Percentiles rank a stretch among this genome's conserved stretches.
These are phyloP conservation scores for Mentha longifolia DNA, from an alignment of 257 asterid genomes.

Conservation along the genomic window DNA sequence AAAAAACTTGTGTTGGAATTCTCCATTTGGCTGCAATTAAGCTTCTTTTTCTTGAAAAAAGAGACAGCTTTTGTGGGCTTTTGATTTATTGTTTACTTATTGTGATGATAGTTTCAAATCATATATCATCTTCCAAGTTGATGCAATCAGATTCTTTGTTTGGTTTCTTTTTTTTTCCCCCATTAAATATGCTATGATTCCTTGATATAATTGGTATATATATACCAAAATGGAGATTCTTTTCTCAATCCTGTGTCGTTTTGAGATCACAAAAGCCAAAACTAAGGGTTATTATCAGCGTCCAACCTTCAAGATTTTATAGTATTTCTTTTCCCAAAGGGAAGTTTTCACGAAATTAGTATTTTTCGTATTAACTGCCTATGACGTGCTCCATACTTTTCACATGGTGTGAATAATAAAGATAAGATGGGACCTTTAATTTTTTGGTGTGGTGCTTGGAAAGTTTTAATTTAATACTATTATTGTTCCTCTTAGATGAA, in stretches of 20 bases:
- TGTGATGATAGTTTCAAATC: neutral
- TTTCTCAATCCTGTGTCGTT: conserved; percentile 25
- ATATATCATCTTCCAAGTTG: neutral
- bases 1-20: conserved; percentile 6
- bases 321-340: neutral
- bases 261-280: conserved; percentile 18
- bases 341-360: conserved; percentile 31
- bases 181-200: neutral
- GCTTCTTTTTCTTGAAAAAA: neutral
- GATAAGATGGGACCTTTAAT: conserved; percentile 28
- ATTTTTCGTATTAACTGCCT: conserved; percentile 28
- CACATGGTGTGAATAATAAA: conserved; percentile 33
- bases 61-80: neutral
- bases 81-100: neutral
- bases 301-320: conserved; percentile 26
- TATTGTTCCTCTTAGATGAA: conserved; percentile 7
- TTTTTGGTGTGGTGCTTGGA: conserved; percentile 5
- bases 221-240: conserved; percentile 7
- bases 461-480: neutral
- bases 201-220: neutral
- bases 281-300: conserved; percentile 19
- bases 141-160: neutral
- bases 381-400: conserved; percentile 43
- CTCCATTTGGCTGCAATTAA: conserved; percentile 5
- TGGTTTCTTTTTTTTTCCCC: neutral